Conservation (phyloP, 1,284 basidiomycete genomes). For the Pseudozyma pruni region DNA sequence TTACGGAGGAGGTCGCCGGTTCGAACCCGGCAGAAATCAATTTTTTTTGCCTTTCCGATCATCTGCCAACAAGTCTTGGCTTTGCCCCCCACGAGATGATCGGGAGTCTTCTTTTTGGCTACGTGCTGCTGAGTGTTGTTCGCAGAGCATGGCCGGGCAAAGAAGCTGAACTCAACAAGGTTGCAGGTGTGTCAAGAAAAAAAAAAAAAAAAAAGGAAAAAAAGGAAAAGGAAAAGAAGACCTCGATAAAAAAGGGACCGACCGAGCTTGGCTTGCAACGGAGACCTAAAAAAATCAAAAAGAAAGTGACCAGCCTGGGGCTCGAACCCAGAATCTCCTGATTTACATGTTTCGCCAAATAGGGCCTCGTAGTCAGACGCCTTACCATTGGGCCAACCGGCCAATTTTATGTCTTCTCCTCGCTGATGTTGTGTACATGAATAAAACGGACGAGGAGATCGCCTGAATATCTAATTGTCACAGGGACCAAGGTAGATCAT, state of each 20-base stretch:
- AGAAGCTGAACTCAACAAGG: too few species aligned
- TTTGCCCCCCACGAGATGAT: too few species aligned
- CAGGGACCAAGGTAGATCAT: too few species aligned
- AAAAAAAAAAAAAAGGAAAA: conserved; percentile 1
- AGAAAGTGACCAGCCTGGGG: conserved; percentile 52
- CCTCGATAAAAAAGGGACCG: too few species aligned
- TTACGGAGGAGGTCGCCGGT: conserved; percentile 57
- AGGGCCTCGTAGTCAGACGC: conserved; percentile 47
- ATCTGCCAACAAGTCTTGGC: too few species aligned
- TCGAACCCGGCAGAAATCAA: conserved; percentile 57
- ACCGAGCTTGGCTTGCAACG: too few species aligned
- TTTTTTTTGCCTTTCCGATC: conserved; percentile 3
- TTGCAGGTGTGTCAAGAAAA: background rate
- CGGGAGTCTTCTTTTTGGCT: too few species aligned
- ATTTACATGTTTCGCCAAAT: conserved; percentile 5
- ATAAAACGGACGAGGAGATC: too few species aligned
- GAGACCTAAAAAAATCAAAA: conserved; percentile 11
- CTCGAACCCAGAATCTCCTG: conserved; percentile 59
- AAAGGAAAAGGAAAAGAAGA: too few species aligned
- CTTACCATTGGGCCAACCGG: conserved; percentile 58
- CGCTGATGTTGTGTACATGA: too few species aligned
- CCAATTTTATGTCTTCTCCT: conserved; percentile 18
- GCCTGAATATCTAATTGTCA: too few species aligned
- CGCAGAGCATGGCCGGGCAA: background rate
- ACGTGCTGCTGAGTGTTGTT: too few species aligned